A percentile compares a stretch with the other conserved stretches of the same genome.
Evolutionary conservation across 352 stramenopile genomes (phyloP).

Genomic region (Globisporangium recalcitrans): DNA sequence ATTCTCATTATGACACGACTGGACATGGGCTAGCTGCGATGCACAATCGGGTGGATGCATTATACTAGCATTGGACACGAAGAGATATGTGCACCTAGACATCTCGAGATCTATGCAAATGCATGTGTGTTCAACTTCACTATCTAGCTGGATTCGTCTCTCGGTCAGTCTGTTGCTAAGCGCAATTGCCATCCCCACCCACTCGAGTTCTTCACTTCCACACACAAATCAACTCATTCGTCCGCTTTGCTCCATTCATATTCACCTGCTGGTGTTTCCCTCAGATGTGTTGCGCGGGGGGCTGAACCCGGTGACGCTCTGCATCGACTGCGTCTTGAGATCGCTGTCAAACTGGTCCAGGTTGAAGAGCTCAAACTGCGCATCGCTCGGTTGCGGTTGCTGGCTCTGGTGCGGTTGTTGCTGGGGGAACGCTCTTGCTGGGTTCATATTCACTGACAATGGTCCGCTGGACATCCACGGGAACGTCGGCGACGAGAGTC

Average conservation of each 20-base stretch:
- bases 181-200: too few relatives aligned
- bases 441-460: not conserved
- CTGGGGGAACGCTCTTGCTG: not conserved
- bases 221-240: not conserved
- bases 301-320: constrained; percentile 21
- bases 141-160: not conserved
- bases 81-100: too few relatives aligned
- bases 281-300: not conserved
- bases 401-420: not conserved
- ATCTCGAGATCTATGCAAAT: too few relatives aligned
- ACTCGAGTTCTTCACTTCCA: not conserved
- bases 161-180: not conserved
- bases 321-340: constrained; percentile 15
- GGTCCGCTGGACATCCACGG: not conserved
- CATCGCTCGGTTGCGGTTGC: constrained; percentile 2
- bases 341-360: constrained; percentile 21
- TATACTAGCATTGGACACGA: too few relatives aligned
- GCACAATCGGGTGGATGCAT: too few relatives aligned
- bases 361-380: constrained; percentile 22
- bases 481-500: constrained; percentile 24
- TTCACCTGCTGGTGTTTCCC: not conserved
- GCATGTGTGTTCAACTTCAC: too few relatives aligned
- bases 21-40: too few relatives aligned
- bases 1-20: too few relatives aligned
- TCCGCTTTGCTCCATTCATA: not conserved